Conservation (phyloP, 768 basidiomycete species). For the Leucosporidium scottii region DNA sequence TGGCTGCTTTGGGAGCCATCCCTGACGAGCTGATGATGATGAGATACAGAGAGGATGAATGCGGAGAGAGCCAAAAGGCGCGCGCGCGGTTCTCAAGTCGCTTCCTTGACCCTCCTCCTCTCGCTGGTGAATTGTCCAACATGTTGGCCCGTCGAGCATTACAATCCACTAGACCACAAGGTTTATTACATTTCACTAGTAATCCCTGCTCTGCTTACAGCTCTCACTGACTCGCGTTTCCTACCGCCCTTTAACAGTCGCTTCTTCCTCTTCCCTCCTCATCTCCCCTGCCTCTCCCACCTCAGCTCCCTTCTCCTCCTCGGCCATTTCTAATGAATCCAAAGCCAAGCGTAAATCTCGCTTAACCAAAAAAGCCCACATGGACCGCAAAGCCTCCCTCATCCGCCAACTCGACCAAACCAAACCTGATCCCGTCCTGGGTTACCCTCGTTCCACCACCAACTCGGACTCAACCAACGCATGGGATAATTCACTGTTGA, state of each 20-base stretch:
- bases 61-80: too few relatives aligned
- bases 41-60: too few relatives aligned
- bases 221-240: not conserved
- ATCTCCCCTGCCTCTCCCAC: not conserved
- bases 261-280: not conserved
- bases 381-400: slow-evolving; percentile 40
- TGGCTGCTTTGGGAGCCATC: not conserved
- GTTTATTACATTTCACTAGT: not conserved
- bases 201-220: not conserved
- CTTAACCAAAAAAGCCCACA: slow-evolving; percentile 40
- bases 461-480: slow-evolving; percentile 47
- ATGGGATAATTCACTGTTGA: slow-evolving; percentile 62
- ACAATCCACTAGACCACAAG: too few relatives aligned
- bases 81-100: too few relatives aligned
- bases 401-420: slow-evolving; percentile 47
- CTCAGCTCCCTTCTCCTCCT: slow-evolving; percentile 32
- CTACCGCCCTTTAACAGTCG: not conserved
- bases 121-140: too few relatives aligned
- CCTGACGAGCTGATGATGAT: not conserved
- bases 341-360: slow-evolving; percentile 38
- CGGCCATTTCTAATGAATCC: slow-evolving; percentile 27
- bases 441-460: slow-evolving; percentile 49
- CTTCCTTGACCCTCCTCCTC: too few relatives aligned
- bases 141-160: too few relatives aligned
- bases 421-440: slow-evolving; percentile 63